Evolutionary conservation across 2,329 filamentous ascomycete genomes (phyloP).

Genomic region (Coleophoma eucalyptorum): DNA sequence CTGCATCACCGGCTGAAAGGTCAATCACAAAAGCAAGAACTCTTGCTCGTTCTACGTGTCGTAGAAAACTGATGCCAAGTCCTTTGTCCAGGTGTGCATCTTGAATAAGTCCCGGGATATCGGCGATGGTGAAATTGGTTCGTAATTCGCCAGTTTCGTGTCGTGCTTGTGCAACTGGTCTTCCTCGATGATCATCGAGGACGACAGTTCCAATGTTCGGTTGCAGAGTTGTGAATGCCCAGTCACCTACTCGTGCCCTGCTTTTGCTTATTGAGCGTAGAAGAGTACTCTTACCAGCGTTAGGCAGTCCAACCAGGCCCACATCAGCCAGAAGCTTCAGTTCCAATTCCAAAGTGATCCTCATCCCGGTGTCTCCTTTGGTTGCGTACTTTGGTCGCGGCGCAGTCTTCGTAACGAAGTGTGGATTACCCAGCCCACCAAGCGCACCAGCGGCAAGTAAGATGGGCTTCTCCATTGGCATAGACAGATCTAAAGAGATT

Average conservation of each 20-base stretch:
- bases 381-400: conserved; percentile 84
- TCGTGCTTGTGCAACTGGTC: conserved; percentile 47
- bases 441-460: conserved; percentile 83
- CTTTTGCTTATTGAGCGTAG: conserved; percentile 84
- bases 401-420: conserved; percentile 77
- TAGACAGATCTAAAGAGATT: conserved; percentile 68
- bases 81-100: conserved; percentile 90
- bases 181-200: conserved; percentile 79
- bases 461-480: conserved; percentile 78
- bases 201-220: conserved; percentile 96
- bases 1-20: conserved; percentile 73
- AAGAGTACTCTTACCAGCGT: conserved; percentile 93
- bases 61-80: conserved; percentile 84
- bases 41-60: conserved; percentile 90
- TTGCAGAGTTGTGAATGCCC: conserved; percentile 94
- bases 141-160: conserved; percentile 51
- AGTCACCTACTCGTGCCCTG: conserved; percentile 83
- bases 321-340: conserved; percentile 94
- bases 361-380: conserved; percentile 75
- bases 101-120: conserved; percentile 91
- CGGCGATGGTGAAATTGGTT: conserved; percentile 86
- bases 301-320: conserved; percentile 89
- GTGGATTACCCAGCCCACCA: conserved; percentile 88
- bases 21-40: conserved; percentile 94
- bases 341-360: conserved; percentile 79